Evolutionary conservation across 129 eudicot genomes (phyloP).

Genomic region (Flaveria robusta): DNA sequence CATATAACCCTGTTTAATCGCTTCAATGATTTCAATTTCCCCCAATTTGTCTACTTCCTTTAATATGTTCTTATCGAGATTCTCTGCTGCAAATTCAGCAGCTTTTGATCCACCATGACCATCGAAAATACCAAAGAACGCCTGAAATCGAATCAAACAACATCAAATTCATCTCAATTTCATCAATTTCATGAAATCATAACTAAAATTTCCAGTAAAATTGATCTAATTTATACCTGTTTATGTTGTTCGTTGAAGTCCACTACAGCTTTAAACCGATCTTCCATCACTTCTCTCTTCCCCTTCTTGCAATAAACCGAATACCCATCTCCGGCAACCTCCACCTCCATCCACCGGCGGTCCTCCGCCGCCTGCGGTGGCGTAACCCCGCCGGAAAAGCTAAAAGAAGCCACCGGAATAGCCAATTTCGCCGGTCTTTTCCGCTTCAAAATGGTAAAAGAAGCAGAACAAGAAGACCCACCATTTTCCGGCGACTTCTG

Average conservation of each 20-base stretch:
- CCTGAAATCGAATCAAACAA: slow-evolving; percentile 41
- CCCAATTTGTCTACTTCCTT: slow-evolving; percentile 42
- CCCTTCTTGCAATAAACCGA: slow-evolving; percentile 86
- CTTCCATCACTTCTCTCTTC: slow-evolving; percentile 80
- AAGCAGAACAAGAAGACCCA: slow-evolving; percentile 1
- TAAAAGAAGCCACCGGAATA: slow-evolving; percentile 55
- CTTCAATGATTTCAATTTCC: slow-evolving; percentile 42
- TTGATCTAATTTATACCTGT: slow-evolving; percentile 49
- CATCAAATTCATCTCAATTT: neutral
- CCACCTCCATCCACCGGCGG: slow-evolving; percentile 42
- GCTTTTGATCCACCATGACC: slow-evolving; percentile 97
- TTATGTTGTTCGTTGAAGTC: slow-evolving; percentile 55
- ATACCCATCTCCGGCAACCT: slow-evolving; percentile 76
- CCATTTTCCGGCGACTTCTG: slow-evolving; percentile 41
- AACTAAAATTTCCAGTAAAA: neutral
- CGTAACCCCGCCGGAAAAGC: slow-evolving; percentile 28
- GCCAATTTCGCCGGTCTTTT: slow-evolving; percentile 81
- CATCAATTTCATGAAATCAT: neutral
- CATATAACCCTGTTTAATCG: slow-evolving; percentile 62
- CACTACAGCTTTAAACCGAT: slow-evolving; percentile 67
- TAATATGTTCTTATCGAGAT: slow-evolving; percentile 63
- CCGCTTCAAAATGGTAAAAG: slow-evolving; percentile 51
- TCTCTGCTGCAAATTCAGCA: slow-evolving; percentile 73
- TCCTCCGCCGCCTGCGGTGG: slow-evolving; percentile 20
- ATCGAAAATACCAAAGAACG: slow-evolving; percentile 84